Conservation (phyloP, 768 basidiomycete species). For the Coprinopsis marcescibilis region DNA sequence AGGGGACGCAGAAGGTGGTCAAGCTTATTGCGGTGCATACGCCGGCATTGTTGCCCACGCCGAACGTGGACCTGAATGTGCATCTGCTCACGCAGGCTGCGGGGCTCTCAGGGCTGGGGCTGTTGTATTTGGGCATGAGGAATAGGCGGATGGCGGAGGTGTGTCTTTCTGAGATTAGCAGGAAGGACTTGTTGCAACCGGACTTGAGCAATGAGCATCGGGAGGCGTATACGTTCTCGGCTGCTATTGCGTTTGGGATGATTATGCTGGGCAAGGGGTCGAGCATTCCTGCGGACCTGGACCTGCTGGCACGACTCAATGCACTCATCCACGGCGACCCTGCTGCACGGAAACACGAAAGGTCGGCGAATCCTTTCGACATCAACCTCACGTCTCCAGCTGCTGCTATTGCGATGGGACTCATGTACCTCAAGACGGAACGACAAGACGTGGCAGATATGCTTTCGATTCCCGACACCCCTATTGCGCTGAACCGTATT, state of each 20-base stretch:
- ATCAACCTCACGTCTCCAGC: slow-evolving; percentile 88
- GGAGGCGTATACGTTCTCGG: slow-evolving; percentile 86
- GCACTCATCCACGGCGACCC: slow-evolving; percentile 74
- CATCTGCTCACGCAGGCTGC: slow-evolving; percentile 87
- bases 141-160: slow-evolving; percentile 92
- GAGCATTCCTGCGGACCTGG: slow-evolving; percentile 69
- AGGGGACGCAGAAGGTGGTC: slow-evolving; percentile 80
- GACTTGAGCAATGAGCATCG: slow-evolving; percentile 85
- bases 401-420: slow-evolving; percentile 80
- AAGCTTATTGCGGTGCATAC: slow-evolving; percentile 91
- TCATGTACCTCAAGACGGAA: slow-evolving; percentile 89
- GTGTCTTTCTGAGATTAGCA: slow-evolving; percentile 77
- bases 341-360: slow-evolving; percentile 32
- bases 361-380: slow-evolving; percentile 54
- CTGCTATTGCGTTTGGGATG: slow-evolving; percentile 91
- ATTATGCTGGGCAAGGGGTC: slow-evolving; percentile 91
- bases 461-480: slow-evolving; percentile 75
- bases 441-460: slow-evolving; percentile 84
- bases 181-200: slow-evolving; percentile 69
- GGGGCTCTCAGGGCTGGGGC: slow-evolving; percentile 80
- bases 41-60: slow-evolving; percentile 84
- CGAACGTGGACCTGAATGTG: slow-evolving; percentile 84
- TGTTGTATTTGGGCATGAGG: slow-evolving; percentile 84
- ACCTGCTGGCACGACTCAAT: slow-evolving; percentile 61
- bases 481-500: slow-evolving; percentile 73